Conservation (phyloP, 225 moss, liverwort and hornwort species). For the Polytrichum formosum region DNA sequence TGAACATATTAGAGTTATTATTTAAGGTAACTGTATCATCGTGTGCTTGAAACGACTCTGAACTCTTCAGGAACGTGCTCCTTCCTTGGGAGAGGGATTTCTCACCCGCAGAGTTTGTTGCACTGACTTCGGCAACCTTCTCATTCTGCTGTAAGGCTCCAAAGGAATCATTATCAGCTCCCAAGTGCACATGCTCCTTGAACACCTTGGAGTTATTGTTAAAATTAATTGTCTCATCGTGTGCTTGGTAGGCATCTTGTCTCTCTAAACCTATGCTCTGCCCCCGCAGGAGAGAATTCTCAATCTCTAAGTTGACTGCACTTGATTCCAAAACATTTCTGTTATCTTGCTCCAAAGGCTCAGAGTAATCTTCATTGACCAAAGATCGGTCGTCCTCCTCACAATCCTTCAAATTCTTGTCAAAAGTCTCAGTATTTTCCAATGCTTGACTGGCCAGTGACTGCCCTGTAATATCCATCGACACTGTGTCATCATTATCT, state of each 20-base stretch:
- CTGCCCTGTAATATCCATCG: slow-evolving; percentile 10
- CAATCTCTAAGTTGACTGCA: slow-evolving; percentile 14
- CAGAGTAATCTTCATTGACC: slow-evolving; percentile 17
- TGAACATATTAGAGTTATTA: too few relatives aligned
- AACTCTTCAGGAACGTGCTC: too few relatives aligned
- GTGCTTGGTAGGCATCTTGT: background rate
- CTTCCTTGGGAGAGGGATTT: too few relatives aligned
- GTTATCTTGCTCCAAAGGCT: slow-evolving; percentile 22
- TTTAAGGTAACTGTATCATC: too few relatives aligned
- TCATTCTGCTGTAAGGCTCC: too few relatives aligned
- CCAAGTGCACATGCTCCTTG: too few relatives aligned
- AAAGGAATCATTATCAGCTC: too few relatives aligned
- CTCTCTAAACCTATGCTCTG: slow-evolving; percentile 5
- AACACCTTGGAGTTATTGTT: too few relatives aligned
- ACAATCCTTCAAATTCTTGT: background rate
- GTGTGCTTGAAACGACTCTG: too few relatives aligned
- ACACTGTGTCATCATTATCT: slow-evolving; percentile 8
- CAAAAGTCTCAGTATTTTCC: slow-evolving; percentile 11
- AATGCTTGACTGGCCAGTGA: slow-evolving; percentile 11
- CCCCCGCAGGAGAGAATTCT: slow-evolving; percentile 3
- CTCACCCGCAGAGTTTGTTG: too few relatives aligned
- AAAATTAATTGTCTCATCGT: too few relatives aligned
- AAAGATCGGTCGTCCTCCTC: slow-evolving; percentile 6
- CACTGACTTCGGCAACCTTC: too few relatives aligned
- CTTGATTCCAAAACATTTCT: slow-evolving; percentile 18